Conservation (phyloP, 2,329 filamentous ascomycete genomes). For the Neodidymelliopsis sp. region DNA sequence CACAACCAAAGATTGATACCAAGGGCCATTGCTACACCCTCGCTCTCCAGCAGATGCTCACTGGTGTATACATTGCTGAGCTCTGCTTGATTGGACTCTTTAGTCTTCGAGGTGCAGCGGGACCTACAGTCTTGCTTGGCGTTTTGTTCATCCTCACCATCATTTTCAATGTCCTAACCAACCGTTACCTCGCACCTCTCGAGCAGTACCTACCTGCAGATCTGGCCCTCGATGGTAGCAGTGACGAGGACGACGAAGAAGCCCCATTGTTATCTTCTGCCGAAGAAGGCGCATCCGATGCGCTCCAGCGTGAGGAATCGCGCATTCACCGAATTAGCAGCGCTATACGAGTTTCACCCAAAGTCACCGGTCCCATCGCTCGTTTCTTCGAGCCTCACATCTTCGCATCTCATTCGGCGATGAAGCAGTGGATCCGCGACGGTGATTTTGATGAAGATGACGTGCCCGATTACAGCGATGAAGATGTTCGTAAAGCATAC, state of each 20-base stretch:
- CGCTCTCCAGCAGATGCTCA: conserved; percentile 85
- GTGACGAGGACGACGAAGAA: conserved; percentile 35
- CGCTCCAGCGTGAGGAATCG: conserved; percentile 25
- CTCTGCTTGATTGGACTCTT: conserved; percentile 87
- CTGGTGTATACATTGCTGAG: conserved; percentile 83
- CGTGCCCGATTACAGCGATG: conserved; percentile 43
- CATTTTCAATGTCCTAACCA: conserved; percentile 44
- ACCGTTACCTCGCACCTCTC: conserved; percentile 45
- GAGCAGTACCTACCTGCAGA: conserved; percentile 47
- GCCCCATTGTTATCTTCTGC: conserved; percentile 40
- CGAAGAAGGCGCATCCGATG: conserved; percentile 41
- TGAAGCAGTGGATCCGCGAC: conserved; percentile 44
- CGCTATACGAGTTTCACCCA: conserved; percentile 32
- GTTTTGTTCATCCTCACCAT: conserved; percentile 43
- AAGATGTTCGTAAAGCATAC: conserved; percentile 45
- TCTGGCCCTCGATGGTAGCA: conserved; percentile 28
- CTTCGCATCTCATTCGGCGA: conserved; percentile 43
- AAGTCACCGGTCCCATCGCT: conserved; percentile 40
- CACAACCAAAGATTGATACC: conserved; percentile 81
- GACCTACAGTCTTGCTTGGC: conserved; percentile 42
- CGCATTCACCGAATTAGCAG: conserved; percentile 38
- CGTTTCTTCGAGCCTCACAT: conserved; percentile 47
- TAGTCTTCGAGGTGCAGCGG: conserved; percentile 50
- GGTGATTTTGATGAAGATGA: conserved; percentile 43
- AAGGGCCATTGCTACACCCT: conserved; percentile 87